Base-by-base conservation (phyloP, 2,329 filamentous ascomycete species). In the Thermoascus crustaceus region DNA sequence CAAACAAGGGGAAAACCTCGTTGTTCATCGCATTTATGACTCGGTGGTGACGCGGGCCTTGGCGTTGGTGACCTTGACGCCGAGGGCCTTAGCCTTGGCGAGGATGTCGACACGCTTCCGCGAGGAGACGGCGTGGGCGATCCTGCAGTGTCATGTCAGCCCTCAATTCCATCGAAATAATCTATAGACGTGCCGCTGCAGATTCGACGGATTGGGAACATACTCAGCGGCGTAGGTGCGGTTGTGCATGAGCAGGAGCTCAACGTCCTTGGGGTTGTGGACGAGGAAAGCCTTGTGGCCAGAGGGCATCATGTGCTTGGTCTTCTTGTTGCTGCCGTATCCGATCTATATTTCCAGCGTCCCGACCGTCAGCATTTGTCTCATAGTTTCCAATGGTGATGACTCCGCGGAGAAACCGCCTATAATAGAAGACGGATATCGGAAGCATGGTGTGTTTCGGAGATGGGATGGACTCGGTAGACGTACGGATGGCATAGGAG, bases 221-320 rank as follows among this genome's bases (percentile, higher is more conserved):
- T 87, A 95, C 88, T 98, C 91, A 66, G 91, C 91, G 67, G 91
- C 91, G 73, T 85, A 95, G 71, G 87, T 94, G 68, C 83, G 82
- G 85, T 96, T 96, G 84, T 98, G 91, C 91, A 98, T 98, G 60
- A 98, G 78, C 63, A 98, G 82, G 48, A 98, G 83, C 71, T 98
- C 89, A 63, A 98, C 82, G 58, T 98, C 91, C 67, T 82, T 78
- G 70, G 78, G 70, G 79, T 98, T 98, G 82, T 82, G 86, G 74
- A 98, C 91, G 65, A 96, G 80, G 84, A 98, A 98, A 53, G 89
- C 85, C 82, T 95, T 96, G 84, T 96, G 89, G 73, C 91, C 91
- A 60, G 87, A 94, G 67, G 91, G 91, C 78, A 87, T 94, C 82
- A 96, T 82, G 79, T 93, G 89, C 64, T 85, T 82, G 66, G 91